These are phyloP conservation scores for Marvania coccoides DNA, from an alignment of 139 green algal species.

Conservation along the genomic window DNA sequence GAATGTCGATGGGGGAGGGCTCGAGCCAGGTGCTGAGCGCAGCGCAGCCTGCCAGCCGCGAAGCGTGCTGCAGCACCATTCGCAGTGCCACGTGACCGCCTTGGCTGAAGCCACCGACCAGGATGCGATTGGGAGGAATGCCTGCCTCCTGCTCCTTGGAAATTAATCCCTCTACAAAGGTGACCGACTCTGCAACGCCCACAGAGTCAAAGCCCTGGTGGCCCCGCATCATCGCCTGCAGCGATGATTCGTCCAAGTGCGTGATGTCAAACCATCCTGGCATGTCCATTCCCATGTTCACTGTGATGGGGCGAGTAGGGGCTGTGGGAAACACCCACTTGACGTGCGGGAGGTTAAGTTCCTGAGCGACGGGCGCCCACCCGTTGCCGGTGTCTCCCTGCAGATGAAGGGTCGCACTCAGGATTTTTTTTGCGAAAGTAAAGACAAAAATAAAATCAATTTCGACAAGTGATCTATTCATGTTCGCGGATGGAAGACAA, in stretches of 20 bases:
- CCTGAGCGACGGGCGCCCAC: slow-evolving; percentile 24
- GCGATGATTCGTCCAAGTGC: slow-evolving; percentile 5
- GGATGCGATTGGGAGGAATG: slow-evolving; percentile 27
- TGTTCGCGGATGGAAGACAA: neutral
- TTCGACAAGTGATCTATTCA: neutral
- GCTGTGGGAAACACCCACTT: slow-evolving; percentile 41
- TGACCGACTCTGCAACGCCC: slow-evolving; percentile 18
- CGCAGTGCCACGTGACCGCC: slow-evolving; percentile 38
- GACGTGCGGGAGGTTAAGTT: slow-evolving; percentile 26
- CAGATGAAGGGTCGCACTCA: neutral
- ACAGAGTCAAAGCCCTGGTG: slow-evolving; percentile 4
- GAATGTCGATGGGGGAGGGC: slow-evolving; percentile 2
- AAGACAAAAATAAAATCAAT: neutral
- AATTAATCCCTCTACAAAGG: slow-evolving; percentile 18
- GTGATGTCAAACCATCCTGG: slow-evolving; percentile 48
- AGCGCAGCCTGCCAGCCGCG: slow-evolving; percentile 28
- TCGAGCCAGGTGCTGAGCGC: slow-evolving; percentile 41
- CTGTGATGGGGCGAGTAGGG: slow-evolving; percentile 31
- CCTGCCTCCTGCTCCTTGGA: slow-evolving; percentile 23
- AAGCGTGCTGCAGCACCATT: slow-evolving; percentile 1
- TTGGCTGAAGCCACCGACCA: slow-evolving; percentile 32
- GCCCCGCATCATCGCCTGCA: slow-evolving; percentile 28
- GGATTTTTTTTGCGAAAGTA: neutral
- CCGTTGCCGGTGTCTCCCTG: slow-evolving; percentile 17
- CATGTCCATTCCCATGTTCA: slow-evolving; percentile 42